Percentiles rank a stretch among this genome's conserved stretches.
phyloP scores from a whole-genome alignment of 202 grass and related monocot genomes.

The Tripidium arundinaceum region DNA sequence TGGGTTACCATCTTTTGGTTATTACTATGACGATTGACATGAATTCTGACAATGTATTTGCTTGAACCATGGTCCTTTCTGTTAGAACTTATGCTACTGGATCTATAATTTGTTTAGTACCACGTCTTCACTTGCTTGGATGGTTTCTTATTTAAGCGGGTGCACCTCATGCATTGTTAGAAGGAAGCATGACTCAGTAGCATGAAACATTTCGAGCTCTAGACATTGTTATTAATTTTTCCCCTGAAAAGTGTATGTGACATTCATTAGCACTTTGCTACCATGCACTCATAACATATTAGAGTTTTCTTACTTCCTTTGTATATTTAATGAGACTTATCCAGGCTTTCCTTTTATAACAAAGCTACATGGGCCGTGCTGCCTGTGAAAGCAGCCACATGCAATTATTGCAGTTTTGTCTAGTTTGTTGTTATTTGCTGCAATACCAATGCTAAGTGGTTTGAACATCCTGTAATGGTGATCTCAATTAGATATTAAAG shows the following conservation, averaged over 20 bases:
- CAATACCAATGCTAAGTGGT: background rate
- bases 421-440: constrained; percentile 11
- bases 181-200: background rate
- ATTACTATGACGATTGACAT: background rate
- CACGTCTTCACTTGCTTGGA: constrained; percentile 10
- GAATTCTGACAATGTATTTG: background rate
- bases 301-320: background rate
- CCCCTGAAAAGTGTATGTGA: background rate
- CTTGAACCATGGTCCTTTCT: background rate
- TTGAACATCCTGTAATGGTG: background rate
- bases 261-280: background rate
- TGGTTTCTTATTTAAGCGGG: constrained; percentile 1
- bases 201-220: background rate
- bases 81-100: background rate
- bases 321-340: background rate
- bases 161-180: constrained; percentile 3
- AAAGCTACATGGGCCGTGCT: background rate
- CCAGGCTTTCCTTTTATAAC: background rate
- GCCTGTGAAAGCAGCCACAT: background rate
- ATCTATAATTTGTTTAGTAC: background rate
- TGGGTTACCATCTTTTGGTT: constrained; percentile 21
- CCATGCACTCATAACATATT: background rate
- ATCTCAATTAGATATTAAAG: background rate
- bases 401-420: constrained; percentile 23
- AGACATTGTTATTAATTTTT: background rate